Base-by-base conservation (phyloP, 495 filamentous ascomycete species). In the Cercophora newfieldiana region DNA sequence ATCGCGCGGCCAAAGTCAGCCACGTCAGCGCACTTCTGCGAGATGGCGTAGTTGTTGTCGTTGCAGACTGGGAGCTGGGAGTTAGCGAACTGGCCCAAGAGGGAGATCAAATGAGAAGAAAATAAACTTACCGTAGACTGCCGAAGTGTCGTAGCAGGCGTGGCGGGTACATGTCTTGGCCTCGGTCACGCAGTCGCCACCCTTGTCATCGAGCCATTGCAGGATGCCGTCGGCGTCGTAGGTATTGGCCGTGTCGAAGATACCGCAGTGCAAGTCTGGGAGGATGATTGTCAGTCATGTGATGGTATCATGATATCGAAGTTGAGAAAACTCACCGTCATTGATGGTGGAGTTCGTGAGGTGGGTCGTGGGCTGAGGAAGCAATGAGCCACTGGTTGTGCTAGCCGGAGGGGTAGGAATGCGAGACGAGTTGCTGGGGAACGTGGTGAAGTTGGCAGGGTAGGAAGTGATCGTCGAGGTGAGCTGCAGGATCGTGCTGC, bases 31-130 rank as follows among this genome's bases (percentile, higher is more conserved):
- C 68, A 66, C 0, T 24, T 22, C 0, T 55, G 51, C 1, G 29
- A 14, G 12, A 69, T 54, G 28, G 30, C 55, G 2, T 54, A 4
- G 19, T 58, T 25, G 1, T 60, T 61, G 65, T 67, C 68, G 66
- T 70, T 70, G 68, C 68, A 70, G 48, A 69, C 66, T 7, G 7
- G 16, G n/a, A 22, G 12, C 18, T n/a, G 19, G 22, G 21, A 54
- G 50, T 48, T 33, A 10, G 50, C n/a, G 16, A 29, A 2, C 4
- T 19, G 25, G 25, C 4, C 37, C 8, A 8, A 24, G 22, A 10
- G 14, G 4, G 51, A 16, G 28, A 4, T 18, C 7, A 25, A 26
- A 10, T 21, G 14, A 29, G 30, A 21, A 4, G 29, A 8, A 25
- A 26, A 10, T 21, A 10, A 29, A 25, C 1, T 30, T 5, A 24